Percentiles rank a stretch among this genome's conserved stretches.
These are phyloP conservation scores for Talaromyces sp. DNA, from an alignment of 2,329 filamentous ascomycete species.

Conservation along the genomic window DNA sequence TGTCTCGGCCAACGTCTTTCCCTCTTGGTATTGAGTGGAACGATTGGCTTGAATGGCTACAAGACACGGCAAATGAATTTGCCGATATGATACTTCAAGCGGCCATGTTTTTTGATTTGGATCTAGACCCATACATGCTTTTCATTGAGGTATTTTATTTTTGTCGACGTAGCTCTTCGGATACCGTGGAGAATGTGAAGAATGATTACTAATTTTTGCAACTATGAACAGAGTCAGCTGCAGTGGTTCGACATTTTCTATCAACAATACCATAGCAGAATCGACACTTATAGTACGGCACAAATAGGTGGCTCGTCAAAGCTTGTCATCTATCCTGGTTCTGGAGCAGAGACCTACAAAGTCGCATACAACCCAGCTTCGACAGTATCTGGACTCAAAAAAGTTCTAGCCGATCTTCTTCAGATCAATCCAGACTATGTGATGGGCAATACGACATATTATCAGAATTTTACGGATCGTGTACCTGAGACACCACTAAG, in stretches of 20 bases:
- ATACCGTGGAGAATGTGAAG: neutral
- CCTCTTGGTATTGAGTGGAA: slow-evolving; percentile 3
- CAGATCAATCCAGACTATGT: neutral
- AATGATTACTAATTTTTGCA: neutral
- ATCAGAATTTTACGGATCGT: neutral
- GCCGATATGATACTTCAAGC: slow-evolving; percentile 3
- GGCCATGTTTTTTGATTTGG: neutral
- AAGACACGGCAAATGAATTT: slow-evolving; percentile 9
- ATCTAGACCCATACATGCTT: neutral
- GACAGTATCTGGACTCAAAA: slow-evolving; percentile 1
- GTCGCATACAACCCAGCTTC: neutral
- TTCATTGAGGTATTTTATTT: neutral
- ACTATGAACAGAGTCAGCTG: neutral
- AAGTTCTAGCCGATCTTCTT: slow-evolving; percentile 1
- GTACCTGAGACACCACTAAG: neutral
- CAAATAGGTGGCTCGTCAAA: neutral
- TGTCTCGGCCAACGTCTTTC: neutral
- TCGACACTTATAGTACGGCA: neutral
- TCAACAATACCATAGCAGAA: neutral
- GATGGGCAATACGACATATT: slow-evolving; percentile 2
- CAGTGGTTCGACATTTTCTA: slow-evolving; percentile 6
- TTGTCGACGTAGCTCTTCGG: neutral
- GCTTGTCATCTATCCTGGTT: slow-evolving; percentile 4
- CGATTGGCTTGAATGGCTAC: neutral
- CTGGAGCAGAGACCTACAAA: slow-evolving; percentile 9